phyloP scores from a whole-genome alignment of 371 early-diverging fungal species.

The Mortierella sp. region DNA sequence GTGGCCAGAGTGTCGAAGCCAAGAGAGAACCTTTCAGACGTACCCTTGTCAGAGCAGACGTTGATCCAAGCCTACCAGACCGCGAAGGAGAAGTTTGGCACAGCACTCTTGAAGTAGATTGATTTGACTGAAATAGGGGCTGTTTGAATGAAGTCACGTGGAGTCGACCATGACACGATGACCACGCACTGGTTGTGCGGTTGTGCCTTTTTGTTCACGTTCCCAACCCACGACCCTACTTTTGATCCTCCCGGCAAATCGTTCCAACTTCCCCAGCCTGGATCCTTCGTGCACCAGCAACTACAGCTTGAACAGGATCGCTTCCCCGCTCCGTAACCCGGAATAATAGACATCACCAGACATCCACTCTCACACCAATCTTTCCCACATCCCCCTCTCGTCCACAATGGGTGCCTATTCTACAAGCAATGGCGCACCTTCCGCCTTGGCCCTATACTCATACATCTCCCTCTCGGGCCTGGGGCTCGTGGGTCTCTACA shows the following conservation, averaged over 20 bases:
- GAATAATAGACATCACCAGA: constrained; percentile 17
- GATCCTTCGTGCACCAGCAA: background rate
- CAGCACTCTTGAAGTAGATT: constrained; percentile 75
- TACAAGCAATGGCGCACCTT: constrained; percentile 22
- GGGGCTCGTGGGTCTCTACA: constrained; percentile 73
- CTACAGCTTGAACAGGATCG: background rate
- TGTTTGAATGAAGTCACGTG: too few relatives aligned
- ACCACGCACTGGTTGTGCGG: too few relatives aligned
- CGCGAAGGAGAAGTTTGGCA: constrained; percentile 89
- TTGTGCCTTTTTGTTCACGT: too few relatives aligned
- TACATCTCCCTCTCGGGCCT: constrained; percentile 32
- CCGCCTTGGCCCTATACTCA: constrained; percentile 19
- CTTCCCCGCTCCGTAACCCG: background rate
- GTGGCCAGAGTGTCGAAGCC: constrained; percentile 93
- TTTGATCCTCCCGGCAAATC: too few relatives aligned
- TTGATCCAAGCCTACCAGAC: constrained; percentile 90
- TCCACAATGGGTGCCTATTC: constrained; percentile 44
- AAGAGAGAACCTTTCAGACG: constrained; percentile 78
- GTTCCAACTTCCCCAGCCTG: too few relatives aligned
- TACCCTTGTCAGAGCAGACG: constrained; percentile 92
- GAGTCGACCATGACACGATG: too few relatives aligned
- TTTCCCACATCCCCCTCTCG: background rate
- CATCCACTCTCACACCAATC: background rate
- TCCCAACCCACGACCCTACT: too few relatives aligned
- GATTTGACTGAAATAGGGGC: background rate